phyloP scores from a whole-genome alignment of 352 stramenopile species.

The Phytopythium ostracodes region DNA sequence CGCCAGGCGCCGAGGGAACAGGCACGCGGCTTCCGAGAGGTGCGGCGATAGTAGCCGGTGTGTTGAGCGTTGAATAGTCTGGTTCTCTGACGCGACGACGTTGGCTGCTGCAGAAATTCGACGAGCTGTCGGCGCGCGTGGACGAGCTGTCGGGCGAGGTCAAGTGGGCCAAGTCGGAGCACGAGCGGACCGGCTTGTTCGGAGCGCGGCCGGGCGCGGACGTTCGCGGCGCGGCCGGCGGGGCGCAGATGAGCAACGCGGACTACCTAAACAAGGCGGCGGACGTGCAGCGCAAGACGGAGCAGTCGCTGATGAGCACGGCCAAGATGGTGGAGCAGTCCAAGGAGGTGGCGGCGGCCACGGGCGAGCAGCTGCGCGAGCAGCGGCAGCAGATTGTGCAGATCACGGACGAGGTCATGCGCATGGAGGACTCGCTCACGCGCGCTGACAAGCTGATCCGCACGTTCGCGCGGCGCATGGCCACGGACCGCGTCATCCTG shows the following conservation, averaged over 20 bases:
- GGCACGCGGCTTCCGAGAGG: slow-evolving; percentile 62
- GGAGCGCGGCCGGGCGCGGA: slow-evolving; percentile 37
- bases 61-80: background rate
- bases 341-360: slow-evolving; percentile 76
- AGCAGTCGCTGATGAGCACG: slow-evolving; percentile 79
- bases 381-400: slow-evolving; percentile 85
- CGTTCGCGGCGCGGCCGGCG: slow-evolving; percentile 14
- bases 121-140: slow-evolving; percentile 69
- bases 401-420: slow-evolving; percentile 87
- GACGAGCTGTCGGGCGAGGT: slow-evolving; percentile 81
- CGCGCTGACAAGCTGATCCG: slow-evolving; percentile 82
- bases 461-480: slow-evolving; percentile 77
- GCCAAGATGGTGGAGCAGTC: slow-evolving; percentile 85
- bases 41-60: slow-evolving; percentile 18
- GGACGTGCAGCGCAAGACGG: slow-evolving; percentile 84
- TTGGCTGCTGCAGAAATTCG: slow-evolving; percentile 63
- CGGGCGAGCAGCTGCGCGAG: slow-evolving; percentile 68
- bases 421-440: slow-evolving; percentile 74
- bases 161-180: slow-evolving; percentile 73
- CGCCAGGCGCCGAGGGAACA: slow-evolving; percentile 72
- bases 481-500: slow-evolving; percentile 78
- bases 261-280: slow-evolving; percentile 73
- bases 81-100: background rate
- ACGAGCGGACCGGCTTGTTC: slow-evolving; percentile 75
- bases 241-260: slow-evolving; percentile 51